phyloP scores from a whole-genome alignment of 2,329 filamentous ascomycete genomes.

The Emmonsia crescens region DNA sequence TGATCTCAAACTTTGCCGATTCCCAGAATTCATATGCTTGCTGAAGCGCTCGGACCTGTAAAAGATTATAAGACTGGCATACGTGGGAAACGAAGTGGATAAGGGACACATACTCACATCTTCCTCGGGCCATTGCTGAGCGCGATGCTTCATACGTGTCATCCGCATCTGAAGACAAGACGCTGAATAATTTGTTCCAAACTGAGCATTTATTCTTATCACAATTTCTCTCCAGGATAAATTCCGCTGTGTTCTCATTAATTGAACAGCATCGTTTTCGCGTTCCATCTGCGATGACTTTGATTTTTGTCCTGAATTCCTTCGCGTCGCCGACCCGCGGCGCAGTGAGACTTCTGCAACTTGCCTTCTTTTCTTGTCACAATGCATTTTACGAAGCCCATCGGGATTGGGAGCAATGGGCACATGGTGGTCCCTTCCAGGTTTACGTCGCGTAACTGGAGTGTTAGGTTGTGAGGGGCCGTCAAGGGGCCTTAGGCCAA shows the following conservation, averaged over 20 bases:
- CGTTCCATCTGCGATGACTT: constrained; percentile 4
- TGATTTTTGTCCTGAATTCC: constrained; percentile 22
- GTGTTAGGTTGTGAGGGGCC: constrained; percentile 16
- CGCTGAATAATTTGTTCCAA: constrained; percentile 29
- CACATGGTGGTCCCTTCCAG: constrained; percentile 22
- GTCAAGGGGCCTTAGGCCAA: constrained; percentile 14
- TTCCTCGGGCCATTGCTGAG: constrained; percentile 31
- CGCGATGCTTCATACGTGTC: constrained; percentile 22
- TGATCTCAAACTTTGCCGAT: constrained; percentile 28
- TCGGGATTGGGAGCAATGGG: constrained; percentile 31
- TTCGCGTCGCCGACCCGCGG: constrained; percentile 17
- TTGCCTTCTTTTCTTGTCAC: constrained; percentile 23
- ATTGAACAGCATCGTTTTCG: constrained; percentile 19
- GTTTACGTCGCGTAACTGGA: constrained; percentile 15
- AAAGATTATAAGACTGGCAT: constrained; percentile 4
- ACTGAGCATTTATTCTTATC: constrained; percentile 26
- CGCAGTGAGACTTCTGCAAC: constrained; percentile 17
- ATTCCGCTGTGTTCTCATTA: constrained; percentile 30
- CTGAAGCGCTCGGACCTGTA: constrained; percentile 27
- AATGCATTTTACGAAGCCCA: constrained; percentile 29
- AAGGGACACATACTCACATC: constrained; percentile 34
- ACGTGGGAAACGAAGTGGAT: background rate
- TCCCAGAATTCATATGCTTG: constrained; percentile 29
- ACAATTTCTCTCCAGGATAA: constrained; percentile 32
- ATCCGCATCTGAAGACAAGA: constrained; percentile 35